Evolutionary conservation across 305 asterid genomes (phyloP).

Genomic region (Rubia peregrina): DNA sequence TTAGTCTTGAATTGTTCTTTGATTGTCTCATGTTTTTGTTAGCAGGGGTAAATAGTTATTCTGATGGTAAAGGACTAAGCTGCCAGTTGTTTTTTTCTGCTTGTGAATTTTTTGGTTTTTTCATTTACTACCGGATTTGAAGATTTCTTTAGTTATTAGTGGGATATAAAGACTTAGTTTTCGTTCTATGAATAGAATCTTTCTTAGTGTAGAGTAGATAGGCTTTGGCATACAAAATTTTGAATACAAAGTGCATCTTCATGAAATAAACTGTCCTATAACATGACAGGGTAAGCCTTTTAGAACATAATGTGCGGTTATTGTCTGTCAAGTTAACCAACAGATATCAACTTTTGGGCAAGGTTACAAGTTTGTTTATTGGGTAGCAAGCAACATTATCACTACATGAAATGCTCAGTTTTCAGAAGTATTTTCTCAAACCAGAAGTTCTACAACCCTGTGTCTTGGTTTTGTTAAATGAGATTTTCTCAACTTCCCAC

Average conservation of each 20-base stretch:
- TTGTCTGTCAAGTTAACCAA: not conserved
- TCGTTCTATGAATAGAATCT: not conserved
- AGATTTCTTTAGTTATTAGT: not conserved
- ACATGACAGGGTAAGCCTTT: not conserved
- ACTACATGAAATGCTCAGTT: not conserved
- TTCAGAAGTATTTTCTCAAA: not conserved
- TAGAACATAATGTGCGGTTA: not conserved
- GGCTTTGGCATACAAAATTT: not conserved
- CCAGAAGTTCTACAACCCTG: not conserved
- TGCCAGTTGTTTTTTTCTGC: not conserved
- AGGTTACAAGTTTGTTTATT: not conserved
- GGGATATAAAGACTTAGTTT: not conserved
- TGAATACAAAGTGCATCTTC: not conserved
- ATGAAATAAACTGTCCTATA: not conserved
- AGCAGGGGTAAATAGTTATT: not conserved
- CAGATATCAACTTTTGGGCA: not conserved
- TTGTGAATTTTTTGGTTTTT: not conserved
- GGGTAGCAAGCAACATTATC: not conserved
- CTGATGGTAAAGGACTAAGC: not conserved
- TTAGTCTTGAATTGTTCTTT: not conserved
- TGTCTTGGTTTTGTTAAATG: slow-evolving; percentile 9
- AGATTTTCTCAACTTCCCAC: slow-evolving; percentile 22
- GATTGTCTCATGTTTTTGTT: not conserved
- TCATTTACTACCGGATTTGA: not conserved
- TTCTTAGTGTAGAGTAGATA: not conserved